These are phyloP conservation scores for Yamadazyma trypodendri DNA, from an alignment of 1,139 yeast genomes.

Conservation along the genomic window DNA sequence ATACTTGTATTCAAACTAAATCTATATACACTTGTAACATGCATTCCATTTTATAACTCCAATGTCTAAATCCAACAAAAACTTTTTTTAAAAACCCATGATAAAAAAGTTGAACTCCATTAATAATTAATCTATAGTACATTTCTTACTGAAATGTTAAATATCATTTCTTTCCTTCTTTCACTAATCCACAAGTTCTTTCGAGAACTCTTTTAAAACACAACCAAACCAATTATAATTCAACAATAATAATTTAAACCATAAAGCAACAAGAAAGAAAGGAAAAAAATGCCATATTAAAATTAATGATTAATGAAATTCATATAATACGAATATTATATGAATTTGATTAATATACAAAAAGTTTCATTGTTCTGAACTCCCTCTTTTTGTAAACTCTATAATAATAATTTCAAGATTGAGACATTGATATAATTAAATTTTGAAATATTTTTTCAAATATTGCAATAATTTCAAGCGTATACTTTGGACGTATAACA, in stretches of 20 bases:
- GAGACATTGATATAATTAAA: constrained; percentile 26
- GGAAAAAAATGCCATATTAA: constrained; percentile 9
- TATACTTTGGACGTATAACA: constrained; percentile 5
- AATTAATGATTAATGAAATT: constrained; percentile 7
- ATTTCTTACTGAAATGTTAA: constrained; percentile 6
- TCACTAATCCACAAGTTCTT: constrained; percentile 2
- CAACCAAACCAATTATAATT: constrained; percentile 16
- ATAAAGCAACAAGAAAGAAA: constrained; percentile 9
- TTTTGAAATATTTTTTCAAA: constrained; percentile 4
- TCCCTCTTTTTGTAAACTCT: neutral
- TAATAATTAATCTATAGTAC: constrained; percentile 20
- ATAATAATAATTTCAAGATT: constrained; percentile 17
- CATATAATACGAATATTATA: neutral
- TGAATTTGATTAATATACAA: constrained; percentile 3
- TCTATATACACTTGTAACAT: constrained; percentile 24
- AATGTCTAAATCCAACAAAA: constrained; percentile 40
- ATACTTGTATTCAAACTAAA: constrained; percentile 1
- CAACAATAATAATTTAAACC: constrained; percentile 5
- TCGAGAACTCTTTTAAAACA: constrained; percentile 9
- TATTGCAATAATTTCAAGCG: constrained; percentile 9
- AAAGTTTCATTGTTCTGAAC: constrained; percentile 6
- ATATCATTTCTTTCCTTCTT: constrained; percentile 13
- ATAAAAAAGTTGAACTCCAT: constrained; percentile 28
- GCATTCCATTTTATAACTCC: constrained; percentile 31
- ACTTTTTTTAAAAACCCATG: constrained; percentile 22